Conservation (phyloP, 2,329 filamentous ascomycete genomes). For the Intubia oerlemansii region DNA sequence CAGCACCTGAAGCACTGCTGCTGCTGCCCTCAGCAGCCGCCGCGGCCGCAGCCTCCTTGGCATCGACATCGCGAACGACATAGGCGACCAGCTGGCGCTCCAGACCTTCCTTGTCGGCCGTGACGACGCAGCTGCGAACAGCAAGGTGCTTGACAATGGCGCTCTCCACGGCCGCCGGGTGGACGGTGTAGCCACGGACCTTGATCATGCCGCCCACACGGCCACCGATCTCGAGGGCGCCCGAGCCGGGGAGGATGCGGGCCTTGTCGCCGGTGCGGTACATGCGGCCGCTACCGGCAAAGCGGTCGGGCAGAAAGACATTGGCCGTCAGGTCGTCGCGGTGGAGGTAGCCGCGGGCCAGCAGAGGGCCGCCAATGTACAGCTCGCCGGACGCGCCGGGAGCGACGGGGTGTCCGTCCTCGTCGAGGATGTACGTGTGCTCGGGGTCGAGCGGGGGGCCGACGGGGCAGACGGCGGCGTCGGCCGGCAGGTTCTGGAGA, state of each 20-base stretch:
- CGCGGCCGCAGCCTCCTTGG: too few relatives aligned
- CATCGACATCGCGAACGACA: constrained; percentile 45
- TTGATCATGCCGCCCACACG: constrained; percentile 66
- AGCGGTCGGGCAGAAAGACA: constrained; percentile 47
- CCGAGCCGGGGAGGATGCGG: constrained; percentile 41
- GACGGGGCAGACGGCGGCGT: constrained; percentile 49
- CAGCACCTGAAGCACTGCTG: too few relatives aligned
- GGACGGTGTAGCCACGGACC: constrained; percentile 56
- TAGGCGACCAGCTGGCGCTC: constrained; percentile 60
- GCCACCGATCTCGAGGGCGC: constrained; percentile 53
- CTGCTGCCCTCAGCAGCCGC: too few relatives aligned
- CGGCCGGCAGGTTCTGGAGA: constrained; percentile 31
- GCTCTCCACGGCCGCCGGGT: constrained; percentile 56
- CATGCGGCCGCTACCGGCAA: constrained; percentile 38
- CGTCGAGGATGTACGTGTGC: constrained; percentile 52
- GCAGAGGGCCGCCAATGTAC: constrained; percentile 50
- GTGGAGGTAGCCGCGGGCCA: constrained; percentile 61
- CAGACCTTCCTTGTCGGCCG: constrained; percentile 55
- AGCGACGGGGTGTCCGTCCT: constrained; percentile 41
- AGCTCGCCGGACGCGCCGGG: constrained; percentile 47
- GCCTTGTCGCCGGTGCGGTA: constrained; percentile 57
- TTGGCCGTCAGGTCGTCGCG: constrained; percentile 57
- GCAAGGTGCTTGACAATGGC: constrained; percentile 48
- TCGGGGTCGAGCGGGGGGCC: constrained; percentile 46
- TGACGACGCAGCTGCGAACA: constrained; percentile 49